phyloP scores from a whole-genome alignment of 306 rosid genomes.

The Medicago arabica region DNA sequence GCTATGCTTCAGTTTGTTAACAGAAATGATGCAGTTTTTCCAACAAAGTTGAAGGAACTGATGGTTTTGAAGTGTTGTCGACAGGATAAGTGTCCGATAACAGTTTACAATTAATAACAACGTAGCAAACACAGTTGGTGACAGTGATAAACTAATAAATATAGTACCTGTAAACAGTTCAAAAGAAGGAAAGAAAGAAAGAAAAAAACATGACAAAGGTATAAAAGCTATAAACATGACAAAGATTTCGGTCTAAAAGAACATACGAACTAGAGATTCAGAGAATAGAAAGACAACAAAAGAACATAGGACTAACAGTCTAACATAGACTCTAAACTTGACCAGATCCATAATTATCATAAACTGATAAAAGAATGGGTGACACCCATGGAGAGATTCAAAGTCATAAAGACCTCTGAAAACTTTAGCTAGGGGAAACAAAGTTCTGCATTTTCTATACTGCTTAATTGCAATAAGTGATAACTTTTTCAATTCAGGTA shows the following conservation, averaged over 20 bases:
- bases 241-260: conserved; percentile 1
- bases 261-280: not conserved
- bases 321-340: not conserved
- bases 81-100: not conserved
- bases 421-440: not conserved
- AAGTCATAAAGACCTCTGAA: not conserved
- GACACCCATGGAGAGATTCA: conserved; percentile 1
- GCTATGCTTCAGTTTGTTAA: not conserved
- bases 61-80: not conserved
- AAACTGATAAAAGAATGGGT: not conserved
- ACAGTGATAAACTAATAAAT: conserved; percentile 9
- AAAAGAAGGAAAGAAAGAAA: too few relatives aligned
- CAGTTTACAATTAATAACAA: conserved; percentile 11
- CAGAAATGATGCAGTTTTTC: conserved; percentile 32
- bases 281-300: conserved; percentile 9
- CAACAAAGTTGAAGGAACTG: conserved; percentile 28
- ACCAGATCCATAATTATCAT: conserved; percentile 4
- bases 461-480: conserved; percentile 4
- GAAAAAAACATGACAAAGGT: not conserved
- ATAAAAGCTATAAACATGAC: not conserved
- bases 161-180: not conserved
- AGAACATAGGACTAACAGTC: conserved; percentile 10
- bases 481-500: not conserved
- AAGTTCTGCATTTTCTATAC: not conserved
- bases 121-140: conserved; percentile 16